Conservation (phyloP, 73 alveolate species). For the Urostyla sp. region DNA sequence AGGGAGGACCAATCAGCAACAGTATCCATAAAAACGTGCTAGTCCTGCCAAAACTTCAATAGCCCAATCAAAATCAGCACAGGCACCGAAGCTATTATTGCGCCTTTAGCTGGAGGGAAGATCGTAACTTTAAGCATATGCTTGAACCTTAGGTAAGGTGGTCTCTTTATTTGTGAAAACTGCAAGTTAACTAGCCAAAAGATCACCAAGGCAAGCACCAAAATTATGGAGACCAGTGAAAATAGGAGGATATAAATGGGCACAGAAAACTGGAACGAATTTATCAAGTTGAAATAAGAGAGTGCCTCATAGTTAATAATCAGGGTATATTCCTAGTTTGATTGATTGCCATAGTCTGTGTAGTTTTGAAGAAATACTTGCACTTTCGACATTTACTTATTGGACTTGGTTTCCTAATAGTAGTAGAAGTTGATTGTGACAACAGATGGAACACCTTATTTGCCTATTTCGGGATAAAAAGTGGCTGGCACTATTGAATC, state of each 20-base stretch:
- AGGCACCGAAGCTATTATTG: conserved; percentile 65
- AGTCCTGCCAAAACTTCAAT: conserved; percentile 32
- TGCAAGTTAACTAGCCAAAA: conserved; percentile 59
- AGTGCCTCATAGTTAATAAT: conserved; percentile 62
- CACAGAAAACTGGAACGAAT: conserved; percentile 67
- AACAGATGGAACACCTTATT: conserved; percentile 61
- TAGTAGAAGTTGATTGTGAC: conserved; percentile 59
- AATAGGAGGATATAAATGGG: conserved; percentile 69
- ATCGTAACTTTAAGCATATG: conserved; percentile 65
- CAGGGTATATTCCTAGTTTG: conserved; percentile 46
- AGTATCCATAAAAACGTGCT: conserved; percentile 49
- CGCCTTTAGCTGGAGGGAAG: conserved; percentile 75
- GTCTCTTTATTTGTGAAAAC: conserved; percentile 48
- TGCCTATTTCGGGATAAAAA: conserved; percentile 55
- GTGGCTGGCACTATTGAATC: conserved; percentile 69
- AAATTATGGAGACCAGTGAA: conserved; percentile 45
- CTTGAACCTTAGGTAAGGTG: conserved; percentile 69
- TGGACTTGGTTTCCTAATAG: conserved; percentile 51
- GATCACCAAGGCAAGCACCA: conserved; percentile 42
- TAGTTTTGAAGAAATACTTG: conserved; percentile 52
- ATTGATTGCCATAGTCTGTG: conserved; percentile 39
- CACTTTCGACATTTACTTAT: conserved; percentile 51
- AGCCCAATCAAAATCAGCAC: conserved; percentile 54
- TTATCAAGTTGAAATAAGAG: conserved; percentile 71
- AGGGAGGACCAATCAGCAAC: conserved; percentile 65